Conservation (phyloP, 2,329 filamentous ascomycete genomes). For the Aspergillus ochraceus region DNA sequence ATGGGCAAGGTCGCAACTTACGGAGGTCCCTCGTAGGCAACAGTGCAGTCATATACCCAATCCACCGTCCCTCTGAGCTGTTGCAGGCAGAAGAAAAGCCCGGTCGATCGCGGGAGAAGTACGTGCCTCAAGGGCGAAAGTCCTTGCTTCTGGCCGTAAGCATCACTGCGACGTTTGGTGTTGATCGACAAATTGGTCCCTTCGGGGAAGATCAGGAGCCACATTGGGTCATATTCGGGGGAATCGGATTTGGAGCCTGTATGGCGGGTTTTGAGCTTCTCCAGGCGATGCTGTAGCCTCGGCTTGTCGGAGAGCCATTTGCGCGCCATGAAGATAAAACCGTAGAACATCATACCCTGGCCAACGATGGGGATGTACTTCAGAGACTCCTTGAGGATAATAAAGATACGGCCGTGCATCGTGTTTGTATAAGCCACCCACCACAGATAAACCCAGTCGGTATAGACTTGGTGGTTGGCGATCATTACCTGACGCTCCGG, state of each 20-base stretch:
- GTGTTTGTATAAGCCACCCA: constrained; percentile 65
- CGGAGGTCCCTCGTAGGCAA: constrained; percentile 92
- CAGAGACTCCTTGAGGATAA: constrained; percentile 66
- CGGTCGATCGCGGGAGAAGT: constrained; percentile 62
- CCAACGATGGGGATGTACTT: constrained; percentile 64
- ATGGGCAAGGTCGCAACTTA: constrained; percentile 52
- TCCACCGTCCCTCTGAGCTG: constrained; percentile 60
- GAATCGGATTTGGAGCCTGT: constrained; percentile 50
- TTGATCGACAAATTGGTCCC: constrained; percentile 61
- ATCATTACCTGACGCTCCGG: constrained; percentile 62
- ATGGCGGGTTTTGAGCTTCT: constrained; percentile 53
- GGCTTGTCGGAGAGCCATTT: constrained; percentile 64
- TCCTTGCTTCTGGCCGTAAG: constrained; percentile 59
- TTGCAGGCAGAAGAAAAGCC: constrained; percentile 61
- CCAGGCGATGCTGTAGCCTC: constrained; percentile 57
- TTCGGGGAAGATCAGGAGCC: constrained; percentile 66
- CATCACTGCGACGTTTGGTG: constrained; percentile 56
- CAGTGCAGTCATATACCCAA: constrained; percentile 75
- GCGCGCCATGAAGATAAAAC: constrained; percentile 65
- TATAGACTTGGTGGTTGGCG: constrained; percentile 67
- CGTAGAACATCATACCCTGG: constrained; percentile 64
- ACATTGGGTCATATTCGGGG: constrained; percentile 61
- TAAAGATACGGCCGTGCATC: constrained; percentile 67
- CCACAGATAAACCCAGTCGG: constrained; percentile 70
- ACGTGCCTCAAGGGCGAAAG: constrained; percentile 59